Evolutionary conservation across 176 grass and related monocot species (phyloP).

Genomic region (Ananas comosus): DNA sequence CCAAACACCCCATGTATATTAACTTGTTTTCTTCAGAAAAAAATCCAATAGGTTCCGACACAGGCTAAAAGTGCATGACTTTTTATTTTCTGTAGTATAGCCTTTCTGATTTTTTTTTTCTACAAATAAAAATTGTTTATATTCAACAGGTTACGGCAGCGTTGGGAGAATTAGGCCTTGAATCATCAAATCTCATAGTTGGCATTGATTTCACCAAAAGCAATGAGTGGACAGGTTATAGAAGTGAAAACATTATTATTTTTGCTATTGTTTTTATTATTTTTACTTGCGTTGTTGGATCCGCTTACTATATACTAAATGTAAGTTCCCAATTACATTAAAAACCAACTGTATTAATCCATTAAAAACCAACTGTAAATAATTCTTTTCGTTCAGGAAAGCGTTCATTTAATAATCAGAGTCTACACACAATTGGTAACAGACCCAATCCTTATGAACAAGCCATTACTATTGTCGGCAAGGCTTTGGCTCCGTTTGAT

Average conservation of each 20-base stretch:
- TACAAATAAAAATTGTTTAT: too few species aligned
- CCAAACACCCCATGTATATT: too few species aligned
- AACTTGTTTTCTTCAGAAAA: too few species aligned
- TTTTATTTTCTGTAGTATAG: not conserved
- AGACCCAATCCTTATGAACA: conserved; percentile 74
- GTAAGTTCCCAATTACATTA: not conserved
- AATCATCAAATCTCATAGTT: conserved; percentile 89
- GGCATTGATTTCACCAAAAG: conserved; percentile 99
- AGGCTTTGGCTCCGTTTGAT: conserved; percentile 77
- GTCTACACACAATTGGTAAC: conserved; percentile 49
- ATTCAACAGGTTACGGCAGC: conserved; percentile 43
- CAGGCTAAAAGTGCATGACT: not conserved
- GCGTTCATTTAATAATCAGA: conserved; percentile 60
- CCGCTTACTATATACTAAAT: too few species aligned
- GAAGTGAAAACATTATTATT: not conserved
- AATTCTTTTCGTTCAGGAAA: conserved; percentile 30
- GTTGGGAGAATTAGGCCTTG: conserved; percentile 51
- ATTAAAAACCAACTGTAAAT: not conserved
- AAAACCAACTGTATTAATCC: not conserved
- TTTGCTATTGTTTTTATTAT: not conserved
- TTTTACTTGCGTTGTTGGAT: not conserved
- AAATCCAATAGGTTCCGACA: too few species aligned
- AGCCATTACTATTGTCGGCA: conserved; percentile 85
- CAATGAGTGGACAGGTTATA: conserved; percentile 91
- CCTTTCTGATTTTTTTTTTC: not conserved